Evolutionary conservation across 139 green algal genomes (phyloP).

Genomic region (Mesotaenium endlicherianum): DNA sequence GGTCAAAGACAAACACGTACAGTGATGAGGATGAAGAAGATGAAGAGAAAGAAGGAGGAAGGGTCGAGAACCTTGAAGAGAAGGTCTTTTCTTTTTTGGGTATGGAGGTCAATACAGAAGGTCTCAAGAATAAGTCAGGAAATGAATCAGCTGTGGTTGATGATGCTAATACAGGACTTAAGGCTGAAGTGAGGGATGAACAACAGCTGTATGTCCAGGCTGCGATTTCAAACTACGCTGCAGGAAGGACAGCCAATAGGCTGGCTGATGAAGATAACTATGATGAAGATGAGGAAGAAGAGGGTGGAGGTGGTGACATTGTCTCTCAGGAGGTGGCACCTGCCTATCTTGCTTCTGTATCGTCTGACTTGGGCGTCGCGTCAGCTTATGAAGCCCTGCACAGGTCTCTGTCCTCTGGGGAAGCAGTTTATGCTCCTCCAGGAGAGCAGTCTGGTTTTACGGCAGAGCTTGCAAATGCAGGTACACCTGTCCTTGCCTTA

Average conservation of each 20-base stretch:
- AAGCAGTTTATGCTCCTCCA: neutral
- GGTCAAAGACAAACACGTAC: too few relatives aligned
- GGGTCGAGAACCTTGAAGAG: neutral
- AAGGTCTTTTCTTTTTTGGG: neutral
- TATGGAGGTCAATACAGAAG: neutral
- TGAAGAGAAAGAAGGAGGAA: neutral
- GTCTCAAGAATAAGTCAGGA: neutral
- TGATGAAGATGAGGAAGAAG: neutral
- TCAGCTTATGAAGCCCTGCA: neutral
- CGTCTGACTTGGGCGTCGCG: neutral
- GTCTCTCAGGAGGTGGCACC: neutral
- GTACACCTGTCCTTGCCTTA: neutral
- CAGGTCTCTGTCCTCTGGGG: neutral
- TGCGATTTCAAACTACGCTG: too few relatives aligned
- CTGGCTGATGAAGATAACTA: neutral
- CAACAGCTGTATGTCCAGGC: neutral
- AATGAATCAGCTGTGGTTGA: neutral
- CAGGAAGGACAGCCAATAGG: neutral
- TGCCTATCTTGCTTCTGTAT: too few relatives aligned
- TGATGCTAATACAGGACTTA: neutral
- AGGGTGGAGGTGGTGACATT: neutral
- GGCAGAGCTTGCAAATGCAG: neutral
- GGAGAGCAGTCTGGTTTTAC: neutral
- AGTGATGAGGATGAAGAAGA: slow-evolving; percentile 1
- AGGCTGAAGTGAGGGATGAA: neutral